Percentiles rank a stretch among this genome's conserved stretches.
Evolutionary conservation across 371 early-diverging fungal species (phyloP).

Genomic region (Choanephora cucurbitarum): DNA sequence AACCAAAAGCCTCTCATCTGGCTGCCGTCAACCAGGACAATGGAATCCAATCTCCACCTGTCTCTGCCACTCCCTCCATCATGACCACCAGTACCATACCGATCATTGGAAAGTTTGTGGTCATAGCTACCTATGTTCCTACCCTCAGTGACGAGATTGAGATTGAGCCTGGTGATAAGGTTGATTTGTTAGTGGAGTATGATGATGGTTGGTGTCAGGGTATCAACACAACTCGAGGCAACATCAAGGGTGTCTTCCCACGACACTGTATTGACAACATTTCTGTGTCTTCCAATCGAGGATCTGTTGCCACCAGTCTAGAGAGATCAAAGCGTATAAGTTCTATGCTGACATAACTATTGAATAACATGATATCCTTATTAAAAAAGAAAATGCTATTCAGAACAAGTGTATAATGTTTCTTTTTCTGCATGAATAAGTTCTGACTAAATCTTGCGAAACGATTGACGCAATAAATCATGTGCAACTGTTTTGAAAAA

Average conservation of each 20-base stretch:
- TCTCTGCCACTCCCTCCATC: background rate
- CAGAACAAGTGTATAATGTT: too few relatives aligned
- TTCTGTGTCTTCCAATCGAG: background rate
- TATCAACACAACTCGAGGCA: conserved; percentile 49
- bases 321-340: conserved; percentile 30
- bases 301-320: conserved; percentile 5
- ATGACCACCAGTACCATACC: conserved; percentile 1
- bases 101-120: conserved; percentile 35
- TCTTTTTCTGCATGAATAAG: too few relatives aligned
- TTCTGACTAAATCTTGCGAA: background rate
- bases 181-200: conserved; percentile 56
- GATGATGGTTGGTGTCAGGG: conserved; percentile 68
- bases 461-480: background rate
- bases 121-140: conserved; percentile 54
- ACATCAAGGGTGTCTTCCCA: conserved; percentile 58
- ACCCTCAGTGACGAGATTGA: conserved; percentile 61
- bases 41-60: too few relatives aligned
- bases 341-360: conserved; percentile 30
- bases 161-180: conserved; percentile 53
- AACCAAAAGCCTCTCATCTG: too few relatives aligned
- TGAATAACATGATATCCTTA: too few relatives aligned
- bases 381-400: too few relatives aligned
- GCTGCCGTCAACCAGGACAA: too few relatives aligned
- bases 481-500: background rate
- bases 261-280: conserved; percentile 50